These are phyloP conservation scores for Russula olivacea DNA, from an alignment of 768 basidiomycete species.

Conservation along the genomic window DNA sequence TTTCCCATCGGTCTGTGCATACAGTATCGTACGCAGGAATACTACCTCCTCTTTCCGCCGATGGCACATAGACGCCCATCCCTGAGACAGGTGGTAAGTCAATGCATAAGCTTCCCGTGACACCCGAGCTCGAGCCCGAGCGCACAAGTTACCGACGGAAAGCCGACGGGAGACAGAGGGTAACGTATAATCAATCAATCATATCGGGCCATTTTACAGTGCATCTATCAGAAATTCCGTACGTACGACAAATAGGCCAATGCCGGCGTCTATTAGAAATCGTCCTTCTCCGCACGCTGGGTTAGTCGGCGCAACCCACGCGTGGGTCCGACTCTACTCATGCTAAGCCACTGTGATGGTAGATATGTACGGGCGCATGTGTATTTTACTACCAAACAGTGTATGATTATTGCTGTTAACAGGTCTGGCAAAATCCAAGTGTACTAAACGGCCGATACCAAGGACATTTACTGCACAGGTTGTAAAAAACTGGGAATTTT, in stretches of 20 bases:
- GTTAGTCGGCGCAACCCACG: too few relatives aligned
- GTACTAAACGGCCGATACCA: neutral
- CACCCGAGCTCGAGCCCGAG: neutral
- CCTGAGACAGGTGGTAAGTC: neutral
- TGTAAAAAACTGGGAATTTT: constrained; percentile 8
- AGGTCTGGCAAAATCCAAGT: constrained; percentile 24
- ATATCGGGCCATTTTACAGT: neutral
- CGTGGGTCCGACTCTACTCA: neutral
- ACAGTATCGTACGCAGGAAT: too few relatives aligned
- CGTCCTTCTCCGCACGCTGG: neutral
- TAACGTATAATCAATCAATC: neutral
- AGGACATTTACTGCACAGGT: neutral
- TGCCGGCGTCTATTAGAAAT: neutral
- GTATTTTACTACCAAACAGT: too few relatives aligned
- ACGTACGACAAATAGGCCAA: neutral
- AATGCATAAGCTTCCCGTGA: neutral
- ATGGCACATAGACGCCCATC: neutral
- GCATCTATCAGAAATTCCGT: too few relatives aligned
- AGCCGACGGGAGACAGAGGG: neutral
- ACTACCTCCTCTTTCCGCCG: neutral
- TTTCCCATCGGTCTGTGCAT: neutral
- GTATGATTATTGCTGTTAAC: neutral
- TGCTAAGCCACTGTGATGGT: neutral
- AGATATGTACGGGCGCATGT: neutral
- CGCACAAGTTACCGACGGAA: neutral